Conservation (phyloP, 495 filamentous ascomycete genomes). For the Collariella sp. region DNA sequence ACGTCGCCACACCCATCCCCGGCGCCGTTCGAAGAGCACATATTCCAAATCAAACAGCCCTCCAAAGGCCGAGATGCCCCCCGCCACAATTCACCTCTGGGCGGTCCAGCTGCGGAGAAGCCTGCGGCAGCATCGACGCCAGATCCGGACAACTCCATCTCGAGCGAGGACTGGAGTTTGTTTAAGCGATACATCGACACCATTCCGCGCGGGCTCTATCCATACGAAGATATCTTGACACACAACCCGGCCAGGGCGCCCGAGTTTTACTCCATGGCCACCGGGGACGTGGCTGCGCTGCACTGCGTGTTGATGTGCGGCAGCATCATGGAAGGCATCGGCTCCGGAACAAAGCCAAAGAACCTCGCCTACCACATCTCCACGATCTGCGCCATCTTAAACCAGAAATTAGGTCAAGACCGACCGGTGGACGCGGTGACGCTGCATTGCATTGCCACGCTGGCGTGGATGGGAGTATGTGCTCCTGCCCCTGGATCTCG, state of each 20-base stretch:
- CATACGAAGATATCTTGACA: slow-evolving; percentile 24
- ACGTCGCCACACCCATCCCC: slow-evolving; percentile 5
- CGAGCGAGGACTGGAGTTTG: slow-evolving; percentile 16
- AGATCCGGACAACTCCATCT: neutral
- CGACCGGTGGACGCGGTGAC: slow-evolving; percentile 13
- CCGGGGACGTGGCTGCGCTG: slow-evolving; percentile 12
- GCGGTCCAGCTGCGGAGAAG: neutral
- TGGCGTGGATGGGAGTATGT: slow-evolving; percentile 24
- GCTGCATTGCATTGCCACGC: slow-evolving; percentile 20
- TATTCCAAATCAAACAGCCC: neutral
- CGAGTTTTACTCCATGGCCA: slow-evolving; percentile 17
- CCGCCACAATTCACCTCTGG: neutral
- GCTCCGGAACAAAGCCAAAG: slow-evolving; percentile 9
- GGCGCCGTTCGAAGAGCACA: neutral
- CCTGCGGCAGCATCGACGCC: neutral
- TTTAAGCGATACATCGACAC: slow-evolving; percentile 17
- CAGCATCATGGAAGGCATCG: slow-evolving; percentile 12
- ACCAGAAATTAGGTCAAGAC: slow-evolving; percentile 19
- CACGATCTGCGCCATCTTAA: slow-evolving; percentile 25
- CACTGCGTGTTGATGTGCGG: slow-evolving; percentile 26
- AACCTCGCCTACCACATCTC: slow-evolving; percentile 23
- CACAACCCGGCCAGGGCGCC: slow-evolving; percentile 21
- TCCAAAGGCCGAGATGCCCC: neutral
- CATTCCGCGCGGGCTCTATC: slow-evolving; percentile 19
- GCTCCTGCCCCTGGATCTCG: neutral